Conservation (phyloP, 306 rosid genomes). For the Bauhinia variegata region DNA sequence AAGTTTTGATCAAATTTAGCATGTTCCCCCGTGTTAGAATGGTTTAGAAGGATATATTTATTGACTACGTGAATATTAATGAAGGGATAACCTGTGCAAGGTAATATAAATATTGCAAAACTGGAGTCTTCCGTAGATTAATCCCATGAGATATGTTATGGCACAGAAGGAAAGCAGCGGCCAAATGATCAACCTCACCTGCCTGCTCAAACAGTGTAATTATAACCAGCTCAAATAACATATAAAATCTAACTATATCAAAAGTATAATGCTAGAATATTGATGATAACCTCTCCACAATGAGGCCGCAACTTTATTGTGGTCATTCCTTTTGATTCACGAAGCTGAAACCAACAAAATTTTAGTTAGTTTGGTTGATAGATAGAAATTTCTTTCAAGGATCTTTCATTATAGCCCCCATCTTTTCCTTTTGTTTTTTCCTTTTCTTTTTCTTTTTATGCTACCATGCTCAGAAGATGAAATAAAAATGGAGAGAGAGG, state of each 20-base stretch:
- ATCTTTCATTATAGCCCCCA: neutral
- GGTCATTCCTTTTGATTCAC: constrained; percentile 68
- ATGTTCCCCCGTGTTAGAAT: constrained; percentile 8
- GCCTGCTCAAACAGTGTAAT: constrained; percentile 54
- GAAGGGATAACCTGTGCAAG: constrained; percentile 72
- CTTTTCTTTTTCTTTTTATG: neutral
- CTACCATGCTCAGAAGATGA: neutral
- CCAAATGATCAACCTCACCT: constrained; percentile 87
- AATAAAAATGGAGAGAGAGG: neutral
- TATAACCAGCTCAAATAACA: constrained; percentile 34
- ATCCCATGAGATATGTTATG: constrained; percentile 90
- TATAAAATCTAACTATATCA: constrained; percentile 6
- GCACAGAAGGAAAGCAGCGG: constrained; percentile 76
- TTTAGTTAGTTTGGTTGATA: constrained; percentile 16
- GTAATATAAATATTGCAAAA: constrained; percentile 80
- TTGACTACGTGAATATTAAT: constrained; percentile 12
- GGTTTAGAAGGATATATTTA: constrained; percentile 5
- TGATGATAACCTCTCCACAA: constrained; percentile 80
- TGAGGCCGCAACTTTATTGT: constrained; percentile 83
- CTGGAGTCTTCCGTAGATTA: constrained; percentile 78
- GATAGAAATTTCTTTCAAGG: constrained; percentile 5
- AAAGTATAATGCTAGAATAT: constrained; percentile 10
- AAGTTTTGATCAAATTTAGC: neutral
- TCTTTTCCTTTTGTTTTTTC: neutral
- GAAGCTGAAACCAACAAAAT: constrained; percentile 62